These are phyloP conservation scores for Emergomyces orientalis DNA, from an alignment of 2,329 filamentous ascomycete genomes.

Conservation along the genomic window DNA sequence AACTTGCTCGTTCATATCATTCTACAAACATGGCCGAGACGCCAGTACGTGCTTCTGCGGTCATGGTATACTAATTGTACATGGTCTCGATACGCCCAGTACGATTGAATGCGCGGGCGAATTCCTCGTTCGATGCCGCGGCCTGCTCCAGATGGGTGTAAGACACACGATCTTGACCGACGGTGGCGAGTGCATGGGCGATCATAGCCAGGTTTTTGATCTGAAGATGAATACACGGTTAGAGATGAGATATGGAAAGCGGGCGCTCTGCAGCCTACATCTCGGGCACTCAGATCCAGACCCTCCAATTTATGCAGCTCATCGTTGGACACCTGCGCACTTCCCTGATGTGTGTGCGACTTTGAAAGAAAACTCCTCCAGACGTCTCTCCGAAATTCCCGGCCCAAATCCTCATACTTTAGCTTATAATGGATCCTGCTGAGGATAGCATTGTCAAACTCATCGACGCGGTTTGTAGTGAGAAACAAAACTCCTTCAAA, in stretches of 20 bases:
- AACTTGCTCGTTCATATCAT: too few species aligned
- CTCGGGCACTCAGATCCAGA: too few species aligned
- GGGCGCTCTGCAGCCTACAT: too few species aligned
- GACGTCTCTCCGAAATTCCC: conserved; percentile 20
- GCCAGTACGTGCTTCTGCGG: too few species aligned
- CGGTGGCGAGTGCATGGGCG: conserved; percentile 6
- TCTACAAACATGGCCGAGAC: too few species aligned
- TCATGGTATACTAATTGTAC: background rate
- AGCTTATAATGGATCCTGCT: conserved; percentile 28
- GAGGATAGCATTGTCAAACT: conserved; percentile 31
- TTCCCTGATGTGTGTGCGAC: conserved; percentile 14
- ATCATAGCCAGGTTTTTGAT: conserved; percentile 12
- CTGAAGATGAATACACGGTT: conserved; percentile 4
- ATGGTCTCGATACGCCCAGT: conserved; percentile 3
- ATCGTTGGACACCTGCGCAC: conserved; percentile 8
- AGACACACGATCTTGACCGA: conserved; percentile 3
- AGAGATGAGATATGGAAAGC: too few species aligned
- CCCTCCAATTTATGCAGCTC: background rate
- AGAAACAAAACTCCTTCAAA: conserved; percentile 33
- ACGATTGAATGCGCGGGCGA: background rate
- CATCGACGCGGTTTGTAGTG: conserved; percentile 29
- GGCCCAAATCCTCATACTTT: conserved; percentile 24
- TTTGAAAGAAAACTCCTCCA: conserved; percentile 23
- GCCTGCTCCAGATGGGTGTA: conserved; percentile 8
- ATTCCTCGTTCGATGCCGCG: conserved; percentile 7